Evolutionary conservation across 495 filamentous ascomycete genomes (phyloP), one percentile per base, ranked within the genome.

Genomic region (Annulohypoxylon nitens): DNA sequence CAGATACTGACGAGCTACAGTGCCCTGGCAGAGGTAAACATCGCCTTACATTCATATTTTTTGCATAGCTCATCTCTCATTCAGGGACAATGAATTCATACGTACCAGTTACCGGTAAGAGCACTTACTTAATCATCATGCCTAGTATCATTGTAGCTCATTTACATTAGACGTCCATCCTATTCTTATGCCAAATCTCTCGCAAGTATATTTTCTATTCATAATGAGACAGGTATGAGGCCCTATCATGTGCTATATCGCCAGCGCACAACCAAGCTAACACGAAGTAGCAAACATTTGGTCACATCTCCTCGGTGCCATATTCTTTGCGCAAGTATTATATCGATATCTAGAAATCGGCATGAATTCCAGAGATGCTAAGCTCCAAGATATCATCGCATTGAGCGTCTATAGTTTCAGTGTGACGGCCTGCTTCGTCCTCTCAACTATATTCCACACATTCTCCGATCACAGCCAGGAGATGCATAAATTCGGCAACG

Each of bases 11-110:
- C 25, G 1, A 26, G 26, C 14, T 12, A 48, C 20, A 63, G 60
- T 63, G 8, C 59, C 59, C n/a, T 63, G 60, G 60, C 60, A 63
- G 36, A 50, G 60, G 60, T 63, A 63, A 23, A 30, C 30, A 2
- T 14, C 26, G 4, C 20, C n/a, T 25, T 8, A 37, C 43, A 9
- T 51, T 20, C 9, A 41, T 9, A 54, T n/a, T 14, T 1, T 20
- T 18, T 33, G 34, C 41, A 53, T 25, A 2, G 12, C 61, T 64
- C 20, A 64, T 34, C 7, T 9, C 16, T 30, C 33, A 54, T 41
- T 11, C n/a, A 64, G 47, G 34, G 61, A 54, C 12, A 64, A 64
- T 54, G 47, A 64, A n/a, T 64, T 64, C 14, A 64, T 64, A 14
- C 36, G 54, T 7, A 64, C 61, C n/a, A 14, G 48, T 9, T 64